Conservation (phyloP, 345 rosid species). For the Pseudoturritis turrita region DNA sequence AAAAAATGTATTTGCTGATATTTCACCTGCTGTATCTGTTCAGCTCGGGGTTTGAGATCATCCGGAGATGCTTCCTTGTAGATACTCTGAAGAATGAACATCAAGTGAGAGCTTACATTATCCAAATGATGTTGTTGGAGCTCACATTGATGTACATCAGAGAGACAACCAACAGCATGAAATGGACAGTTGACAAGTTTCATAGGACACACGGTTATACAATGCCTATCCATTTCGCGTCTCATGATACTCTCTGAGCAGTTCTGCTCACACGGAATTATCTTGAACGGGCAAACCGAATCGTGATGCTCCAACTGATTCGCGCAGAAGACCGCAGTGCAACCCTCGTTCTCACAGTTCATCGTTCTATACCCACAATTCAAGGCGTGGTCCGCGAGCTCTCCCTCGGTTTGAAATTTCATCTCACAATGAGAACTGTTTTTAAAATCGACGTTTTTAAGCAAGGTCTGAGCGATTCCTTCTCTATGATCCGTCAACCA, state of each 20-base stretch:
- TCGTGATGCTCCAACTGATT: conserved; percentile 64
- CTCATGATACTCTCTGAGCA: conserved; percentile 66
- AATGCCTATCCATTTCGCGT: conserved; percentile 85
- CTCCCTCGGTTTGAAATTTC: conserved; percentile 51
- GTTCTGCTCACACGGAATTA: conserved; percentile 76
- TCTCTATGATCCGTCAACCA: conserved; percentile 66
- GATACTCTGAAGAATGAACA: conserved; percentile 49
- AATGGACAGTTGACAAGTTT: conserved; percentile 84
- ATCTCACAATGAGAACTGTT: conserved; percentile 56
- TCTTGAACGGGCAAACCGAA: conserved; percentile 69
- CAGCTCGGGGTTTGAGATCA: conserved; percentile 47
- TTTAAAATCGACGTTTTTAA: conserved; percentile 76
- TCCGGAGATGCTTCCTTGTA: conserved; percentile 55
- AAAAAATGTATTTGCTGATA: neutral
- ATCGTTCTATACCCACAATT: conserved; percentile 57
- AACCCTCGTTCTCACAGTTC: conserved; percentile 70
- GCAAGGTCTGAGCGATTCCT: conserved; percentile 48
- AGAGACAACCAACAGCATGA: conserved; percentile 65
- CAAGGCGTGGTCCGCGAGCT: conserved; percentile 43
- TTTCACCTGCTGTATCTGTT: conserved; percentile 55
- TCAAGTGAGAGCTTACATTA: conserved; percentile 54
- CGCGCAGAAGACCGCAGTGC: conserved; percentile 47
- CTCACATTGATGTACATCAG: conserved; percentile 47
- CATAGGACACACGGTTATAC: conserved; percentile 85
- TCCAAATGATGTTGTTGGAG: conserved; percentile 51